phyloP scores from a whole-genome alignment of 768 basidiomycete species.

The Suillus americanus region DNA sequence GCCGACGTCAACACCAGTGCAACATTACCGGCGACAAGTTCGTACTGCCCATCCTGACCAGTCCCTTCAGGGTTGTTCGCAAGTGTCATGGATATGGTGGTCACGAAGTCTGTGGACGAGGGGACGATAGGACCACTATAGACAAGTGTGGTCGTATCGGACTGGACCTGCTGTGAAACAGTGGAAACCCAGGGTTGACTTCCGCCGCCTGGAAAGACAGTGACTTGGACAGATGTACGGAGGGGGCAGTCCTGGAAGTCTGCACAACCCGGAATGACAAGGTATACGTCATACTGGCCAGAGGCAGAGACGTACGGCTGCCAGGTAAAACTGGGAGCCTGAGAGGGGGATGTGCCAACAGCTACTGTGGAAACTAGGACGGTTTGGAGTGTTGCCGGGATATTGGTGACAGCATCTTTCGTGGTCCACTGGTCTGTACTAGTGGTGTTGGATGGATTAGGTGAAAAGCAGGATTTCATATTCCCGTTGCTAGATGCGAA shows the following conservation, averaged over 20 bases:
- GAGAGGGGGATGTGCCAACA: conserved; percentile 58
- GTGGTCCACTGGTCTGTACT: conserved; percentile 71
- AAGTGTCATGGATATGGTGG: conserved; percentile 74
- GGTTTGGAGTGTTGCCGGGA: conserved; percentile 76
- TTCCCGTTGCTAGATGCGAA: conserved; percentile 74
- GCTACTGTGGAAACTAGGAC: conserved; percentile 68
- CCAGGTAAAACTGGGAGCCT: conserved; percentile 85
- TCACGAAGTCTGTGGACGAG: conserved; percentile 65
- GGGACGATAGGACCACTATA: conserved; percentile 87
- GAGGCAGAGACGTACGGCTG: conserved; percentile 89
- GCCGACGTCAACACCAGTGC: conserved; percentile 73
- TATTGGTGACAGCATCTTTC: conserved; percentile 63
- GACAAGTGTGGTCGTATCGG: conserved; percentile 60
- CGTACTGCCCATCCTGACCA: conserved; percentile 67
- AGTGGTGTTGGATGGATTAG: conserved; percentile 66
- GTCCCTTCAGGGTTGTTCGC: conserved; percentile 61
- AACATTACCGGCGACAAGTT: conserved; percentile 85
- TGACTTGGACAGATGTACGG: conserved; percentile 81
- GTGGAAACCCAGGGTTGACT: conserved; percentile 65
- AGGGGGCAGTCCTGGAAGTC: conserved; percentile 75
- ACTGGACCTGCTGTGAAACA: conserved; percentile 68
- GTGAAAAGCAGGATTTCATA: conserved; percentile 71
- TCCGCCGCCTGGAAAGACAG: conserved; percentile 75
- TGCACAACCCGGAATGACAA: conserved; percentile 86
- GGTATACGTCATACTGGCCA: conserved; percentile 81